Evolutionary conservation across 108 stramenopile species (phyloP).

Genomic region (Skeletonema tropicum): DNA sequence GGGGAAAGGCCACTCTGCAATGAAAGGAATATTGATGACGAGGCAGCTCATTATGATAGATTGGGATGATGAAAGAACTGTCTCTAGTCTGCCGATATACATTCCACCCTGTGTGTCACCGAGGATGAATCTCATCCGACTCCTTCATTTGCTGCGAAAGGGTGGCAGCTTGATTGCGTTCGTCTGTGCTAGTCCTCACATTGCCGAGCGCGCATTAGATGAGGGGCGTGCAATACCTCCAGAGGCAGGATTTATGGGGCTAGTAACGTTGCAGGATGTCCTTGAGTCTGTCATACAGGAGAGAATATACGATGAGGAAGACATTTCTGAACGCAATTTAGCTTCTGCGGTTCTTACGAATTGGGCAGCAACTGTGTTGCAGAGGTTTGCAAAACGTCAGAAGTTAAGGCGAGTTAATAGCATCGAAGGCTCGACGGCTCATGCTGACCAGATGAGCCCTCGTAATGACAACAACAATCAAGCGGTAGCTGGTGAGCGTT

Average conservation of each 20-base stretch:
- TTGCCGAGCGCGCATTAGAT: slow-evolving; percentile 57
- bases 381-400: slow-evolving; percentile 32
- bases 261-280: slow-evolving; percentile 68
- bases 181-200: slow-evolving; percentile 65
- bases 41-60: slow-evolving; percentile 72
- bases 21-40: slow-evolving; percentile 65
- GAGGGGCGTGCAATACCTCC: slow-evolving; percentile 39
- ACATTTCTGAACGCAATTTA: slow-evolving; percentile 52
- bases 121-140: slow-evolving; percentile 54
- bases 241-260: slow-evolving; percentile 63
- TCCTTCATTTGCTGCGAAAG: slow-evolving; percentile 52
- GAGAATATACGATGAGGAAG: slow-evolving; percentile 63
- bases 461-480: not conserved
- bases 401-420: slow-evolving; percentile 10
- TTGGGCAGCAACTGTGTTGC: slow-evolving; percentile 56
- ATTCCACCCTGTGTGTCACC: slow-evolving; percentile 62
- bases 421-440: not conserved
- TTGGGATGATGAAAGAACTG: slow-evolving; percentile 59
- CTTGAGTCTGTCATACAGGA: slow-evolving; percentile 66
- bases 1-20: slow-evolving; percentile 24
- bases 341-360: slow-evolving; percentile 48
- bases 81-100: slow-evolving; percentile 53
- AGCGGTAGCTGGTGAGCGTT: not conserved
- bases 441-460: not conserved
- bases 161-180: slow-evolving; percentile 66